phyloP scores from a whole-genome alignment of 129 eudicot genomes.

The Helichrysum umbraculigerum region DNA sequence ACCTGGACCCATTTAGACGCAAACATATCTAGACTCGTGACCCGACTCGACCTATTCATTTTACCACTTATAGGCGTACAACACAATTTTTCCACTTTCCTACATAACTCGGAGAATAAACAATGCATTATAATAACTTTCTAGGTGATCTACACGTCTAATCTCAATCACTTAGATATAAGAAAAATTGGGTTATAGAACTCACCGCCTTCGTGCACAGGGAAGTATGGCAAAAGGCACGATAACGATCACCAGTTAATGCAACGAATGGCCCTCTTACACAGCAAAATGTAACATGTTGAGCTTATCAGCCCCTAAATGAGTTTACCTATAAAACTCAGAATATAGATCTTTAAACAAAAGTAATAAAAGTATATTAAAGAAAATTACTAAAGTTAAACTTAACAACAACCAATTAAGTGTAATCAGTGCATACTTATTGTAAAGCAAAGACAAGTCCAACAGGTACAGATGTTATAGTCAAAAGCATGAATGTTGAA shows the following conservation, averaged over 20 bases:
- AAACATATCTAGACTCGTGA: no score
- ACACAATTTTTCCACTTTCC: slow-evolving; percentile 70
- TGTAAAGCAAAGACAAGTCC: slow-evolving; percentile 81
- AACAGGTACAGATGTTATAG: slow-evolving; percentile 70
- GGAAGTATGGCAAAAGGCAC: slow-evolving; percentile 81
- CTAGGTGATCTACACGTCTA: no score
- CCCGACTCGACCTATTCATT: no score
- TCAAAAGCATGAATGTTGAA: slow-evolving; percentile 75
- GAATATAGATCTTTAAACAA: no score
- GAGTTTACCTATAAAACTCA: no score
- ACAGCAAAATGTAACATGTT: no score
- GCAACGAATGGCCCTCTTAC: no score
- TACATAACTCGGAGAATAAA: slow-evolving; percentile 30
- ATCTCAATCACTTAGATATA: neutral
- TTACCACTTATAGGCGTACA: no score
- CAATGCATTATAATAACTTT: neutral
- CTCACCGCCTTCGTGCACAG: slow-evolving; percentile 58
- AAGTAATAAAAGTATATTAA: no score
- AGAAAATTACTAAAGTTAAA: neutral
- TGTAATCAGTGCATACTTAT: slow-evolving; percentile 49
- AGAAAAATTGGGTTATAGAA: neutral
- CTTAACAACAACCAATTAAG: neutral
- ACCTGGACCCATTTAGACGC: no score
- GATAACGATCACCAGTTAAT: slow-evolving; percentile 13
- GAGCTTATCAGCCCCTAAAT: no score